These are phyloP conservation scores for Calocybe gangraenosa DNA, from an alignment of 768 basidiomycete species.

Conservation along the genomic window DNA sequence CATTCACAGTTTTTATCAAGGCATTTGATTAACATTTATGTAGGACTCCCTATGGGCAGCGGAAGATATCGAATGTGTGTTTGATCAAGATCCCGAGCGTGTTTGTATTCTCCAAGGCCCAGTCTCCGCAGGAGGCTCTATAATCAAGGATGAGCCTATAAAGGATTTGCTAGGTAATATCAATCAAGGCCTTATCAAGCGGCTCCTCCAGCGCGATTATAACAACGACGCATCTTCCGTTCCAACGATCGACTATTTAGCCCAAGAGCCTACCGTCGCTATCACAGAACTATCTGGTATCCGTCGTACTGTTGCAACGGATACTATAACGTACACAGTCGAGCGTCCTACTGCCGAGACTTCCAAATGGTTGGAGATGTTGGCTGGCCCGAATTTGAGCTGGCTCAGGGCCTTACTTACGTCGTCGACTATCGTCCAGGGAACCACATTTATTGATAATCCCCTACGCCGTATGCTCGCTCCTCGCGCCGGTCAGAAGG, in stretches of 20 bases:
- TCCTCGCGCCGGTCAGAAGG: conserved; percentile 76
- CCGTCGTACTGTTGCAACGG: conserved; percentile 34
- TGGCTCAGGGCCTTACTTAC: conserved; percentile 88
- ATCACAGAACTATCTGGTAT: conserved; percentile 36
- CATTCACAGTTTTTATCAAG: background rate
- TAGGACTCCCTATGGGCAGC: conserved; percentile 97
- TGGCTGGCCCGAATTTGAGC: conserved; percentile 76
- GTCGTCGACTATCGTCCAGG: conserved; percentile 83
- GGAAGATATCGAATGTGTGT: conserved; percentile 97
- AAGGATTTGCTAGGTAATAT: conserved; percentile 89
- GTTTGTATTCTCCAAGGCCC: conserved; percentile 98
- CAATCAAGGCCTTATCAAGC: conserved; percentile 69
- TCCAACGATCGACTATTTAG: conserved; percentile 83
- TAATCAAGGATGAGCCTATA: conserved; percentile 89
- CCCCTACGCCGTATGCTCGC: conserved; percentile 83
- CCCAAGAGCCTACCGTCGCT: conserved; percentile 34
- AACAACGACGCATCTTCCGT: conserved; percentile 68
- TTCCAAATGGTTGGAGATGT: conserved; percentile 74
- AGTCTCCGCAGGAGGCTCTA: conserved; percentile 86
- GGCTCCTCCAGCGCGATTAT: conserved; percentile 77
- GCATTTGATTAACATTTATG: conserved; percentile 1
- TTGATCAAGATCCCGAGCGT: conserved; percentile 97
- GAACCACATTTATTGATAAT: conserved; percentile 81
- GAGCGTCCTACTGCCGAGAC: conserved; percentile 52
- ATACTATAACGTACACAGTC: conserved; percentile 46